Evolutionary conservation across 306 rosid species (phyloP).

Genomic region (Rosa multiflora): DNA sequence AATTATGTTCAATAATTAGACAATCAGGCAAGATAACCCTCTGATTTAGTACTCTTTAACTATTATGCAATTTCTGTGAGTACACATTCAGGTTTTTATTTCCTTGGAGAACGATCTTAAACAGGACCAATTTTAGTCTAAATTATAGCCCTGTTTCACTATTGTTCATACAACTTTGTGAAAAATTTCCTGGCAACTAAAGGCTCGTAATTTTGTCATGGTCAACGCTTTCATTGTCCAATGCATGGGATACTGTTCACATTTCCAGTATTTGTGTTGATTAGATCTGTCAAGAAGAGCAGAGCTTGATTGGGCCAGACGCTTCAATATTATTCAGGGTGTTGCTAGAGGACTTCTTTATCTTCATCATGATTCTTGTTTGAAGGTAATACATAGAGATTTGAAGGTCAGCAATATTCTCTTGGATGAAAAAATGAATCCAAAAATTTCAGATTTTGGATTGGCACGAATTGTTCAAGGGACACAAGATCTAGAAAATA

Average conservation of each 20-base stretch:
- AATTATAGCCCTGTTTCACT: not conserved
- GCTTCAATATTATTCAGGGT: slow-evolving; percentile 20
- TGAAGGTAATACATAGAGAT: slow-evolving; percentile 26
- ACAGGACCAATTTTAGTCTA: not conserved
- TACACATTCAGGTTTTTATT: not conserved
- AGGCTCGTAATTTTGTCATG: not conserved
- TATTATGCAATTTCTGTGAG: not conserved
- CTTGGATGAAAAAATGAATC: slow-evolving; percentile 35
- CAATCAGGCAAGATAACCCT: not conserved
- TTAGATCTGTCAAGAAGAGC: slow-evolving; percentile 11
- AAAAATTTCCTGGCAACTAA: not conserved
- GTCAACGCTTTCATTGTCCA: not conserved
- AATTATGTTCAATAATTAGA: not conserved
- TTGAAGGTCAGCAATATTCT: slow-evolving; percentile 31
- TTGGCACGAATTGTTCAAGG: slow-evolving; percentile 29
- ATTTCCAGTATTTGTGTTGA: not conserved
- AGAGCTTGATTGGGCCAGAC: slow-evolving; percentile 14
- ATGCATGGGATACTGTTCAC: not conserved
- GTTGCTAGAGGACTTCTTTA: slow-evolving; percentile 30
- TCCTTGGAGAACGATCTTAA: not conserved
- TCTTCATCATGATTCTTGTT: slow-evolving; percentile 22
- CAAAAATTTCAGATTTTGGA: slow-evolving; percentile 38
- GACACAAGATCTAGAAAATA: slow-evolving; percentile 21
- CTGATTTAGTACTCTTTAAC: not conserved
- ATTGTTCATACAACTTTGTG: not conserved